A percentile compares a stretch with the other conserved stretches of the same genome.
These are phyloP conservation scores for Onygena corvina DNA, from an alignment of 2,329 filamentous ascomycete species.

Conservation along the genomic window DNA sequence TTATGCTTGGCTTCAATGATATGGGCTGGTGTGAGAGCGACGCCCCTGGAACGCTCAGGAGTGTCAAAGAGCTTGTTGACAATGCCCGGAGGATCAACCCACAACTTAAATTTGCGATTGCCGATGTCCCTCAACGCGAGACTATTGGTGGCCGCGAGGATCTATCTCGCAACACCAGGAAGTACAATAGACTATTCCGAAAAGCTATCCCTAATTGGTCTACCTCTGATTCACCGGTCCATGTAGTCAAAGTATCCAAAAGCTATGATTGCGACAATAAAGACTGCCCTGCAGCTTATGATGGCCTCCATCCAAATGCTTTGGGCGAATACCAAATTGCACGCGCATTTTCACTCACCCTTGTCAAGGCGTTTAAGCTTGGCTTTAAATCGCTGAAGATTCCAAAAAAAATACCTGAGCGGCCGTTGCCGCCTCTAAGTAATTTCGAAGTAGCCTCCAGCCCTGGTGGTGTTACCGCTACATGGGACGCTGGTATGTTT, in stretches of 20 bases:
- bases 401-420: background rate
- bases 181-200: background rate
- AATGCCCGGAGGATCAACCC: background rate
- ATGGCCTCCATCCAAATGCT: constrained; percentile 5
- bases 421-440: background rate
- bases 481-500: background rate
- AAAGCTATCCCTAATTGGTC: background rate
- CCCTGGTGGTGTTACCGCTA: background rate
- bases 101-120: background rate
- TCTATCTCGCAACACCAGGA: background rate
- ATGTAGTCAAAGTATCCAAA: background rate
- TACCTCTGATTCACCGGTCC: background rate
- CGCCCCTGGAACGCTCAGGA: background rate
- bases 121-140: background rate
- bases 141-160: background rate
- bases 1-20: constrained; percentile 1
- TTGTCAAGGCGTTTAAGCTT: background rate
- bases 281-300: background rate
- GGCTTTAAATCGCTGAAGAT: background rate
- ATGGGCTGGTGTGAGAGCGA: background rate
- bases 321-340: constrained; percentile 2
- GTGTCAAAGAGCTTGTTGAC: background rate
- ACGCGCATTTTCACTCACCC: constrained; percentile 1
- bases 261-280: background rate
- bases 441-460: constrained; percentile 1